Percentiles rank a stretch among this genome's conserved stretches.
Evolutionary conservation across 495 filamentous ascomycete species (phyloP).

Genomic region (Penicillium goetzii): DNA sequence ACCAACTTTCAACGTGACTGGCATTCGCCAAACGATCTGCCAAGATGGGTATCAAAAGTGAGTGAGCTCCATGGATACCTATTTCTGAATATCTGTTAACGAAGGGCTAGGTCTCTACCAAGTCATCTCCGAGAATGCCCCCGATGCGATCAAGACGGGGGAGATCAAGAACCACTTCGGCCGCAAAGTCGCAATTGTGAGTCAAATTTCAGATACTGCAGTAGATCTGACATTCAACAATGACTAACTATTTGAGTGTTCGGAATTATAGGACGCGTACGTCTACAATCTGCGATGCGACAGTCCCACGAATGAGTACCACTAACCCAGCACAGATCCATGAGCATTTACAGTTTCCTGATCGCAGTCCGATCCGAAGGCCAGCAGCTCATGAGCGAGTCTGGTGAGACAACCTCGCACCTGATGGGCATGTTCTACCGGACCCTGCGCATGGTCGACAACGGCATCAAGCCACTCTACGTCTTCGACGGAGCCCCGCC

Average conservation of each 20-base stretch:
- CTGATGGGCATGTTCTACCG: constrained; percentile 99
- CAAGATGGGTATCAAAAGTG: constrained; percentile 89
- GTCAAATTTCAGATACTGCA: constrained; percentile 33
- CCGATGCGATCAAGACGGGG: constrained; percentile 90
- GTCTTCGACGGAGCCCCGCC: constrained; percentile 97
- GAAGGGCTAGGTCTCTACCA: constrained; percentile 66
- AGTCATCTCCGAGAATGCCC: constrained; percentile 88
- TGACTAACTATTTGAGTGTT: constrained; percentile 23
- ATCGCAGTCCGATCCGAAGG: constrained; percentile 96
- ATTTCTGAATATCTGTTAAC: constrained; percentile 14
- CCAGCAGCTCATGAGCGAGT: constrained; percentile 91
- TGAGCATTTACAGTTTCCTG: constrained; percentile 99
- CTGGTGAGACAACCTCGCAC: constrained; percentile 94
- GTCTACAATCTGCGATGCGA: constrained; percentile 31
- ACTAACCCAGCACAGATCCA: constrained; percentile 65
- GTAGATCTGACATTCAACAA: background rate
- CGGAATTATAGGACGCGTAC: constrained; percentile 76
- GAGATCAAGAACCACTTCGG: constrained; percentile 99
- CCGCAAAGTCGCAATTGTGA: constrained; percentile 92
- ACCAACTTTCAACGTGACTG: constrained; percentile 2
- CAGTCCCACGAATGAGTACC: background rate
- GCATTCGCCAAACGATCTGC: constrained; percentile 4
- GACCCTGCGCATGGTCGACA: constrained; percentile 95
- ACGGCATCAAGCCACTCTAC: constrained; percentile 97
- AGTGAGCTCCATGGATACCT: constrained; percentile 15